Percentiles rank a stretch among this genome's conserved stretches.
Evolutionary conservation across 2,329 filamentous ascomycete species (phyloP).

Genomic region (Scytalidium sp.): DNA sequence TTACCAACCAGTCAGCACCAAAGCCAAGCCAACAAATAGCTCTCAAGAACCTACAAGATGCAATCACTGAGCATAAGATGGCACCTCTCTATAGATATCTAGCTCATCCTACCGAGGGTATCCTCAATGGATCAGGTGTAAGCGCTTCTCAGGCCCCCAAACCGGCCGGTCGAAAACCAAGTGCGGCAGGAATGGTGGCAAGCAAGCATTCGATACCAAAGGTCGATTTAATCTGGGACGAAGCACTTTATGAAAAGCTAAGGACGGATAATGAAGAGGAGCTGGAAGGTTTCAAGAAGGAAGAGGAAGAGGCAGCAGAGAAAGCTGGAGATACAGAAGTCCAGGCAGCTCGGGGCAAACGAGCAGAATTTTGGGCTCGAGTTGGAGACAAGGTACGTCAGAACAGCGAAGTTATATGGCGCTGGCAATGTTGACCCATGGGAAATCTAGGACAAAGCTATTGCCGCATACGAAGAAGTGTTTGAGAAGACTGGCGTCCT

Average conservation of each 20-base stretch:
- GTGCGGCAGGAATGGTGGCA: conserved; percentile 72
- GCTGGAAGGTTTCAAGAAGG: conserved; percentile 73
- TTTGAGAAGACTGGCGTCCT: conserved; percentile 97
- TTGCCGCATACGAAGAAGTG: conserved; percentile 86
- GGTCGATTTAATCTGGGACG: conserved; percentile 83
- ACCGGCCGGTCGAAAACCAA: conserved; percentile 64
- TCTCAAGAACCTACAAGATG: conserved; percentile 74
- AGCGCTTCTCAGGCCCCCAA: conserved; percentile 43
- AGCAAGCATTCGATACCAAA: conserved; percentile 62
- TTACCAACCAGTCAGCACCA: conserved; percentile 75
- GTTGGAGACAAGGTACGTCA: conserved; percentile 85
- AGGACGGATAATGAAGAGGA: conserved; percentile 76
- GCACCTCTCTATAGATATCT: conserved; percentile 83
- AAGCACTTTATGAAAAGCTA: conserved; percentile 76
- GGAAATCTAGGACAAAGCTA: conserved; percentile 75
- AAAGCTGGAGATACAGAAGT: conserved; percentile 96
- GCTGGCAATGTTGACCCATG: conserved; percentile 14
- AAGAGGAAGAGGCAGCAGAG: conserved; percentile 91
- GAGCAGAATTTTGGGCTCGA: conserved; percentile 92
- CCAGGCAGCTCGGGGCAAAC: conserved; percentile 86
- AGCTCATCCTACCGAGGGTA: conserved; percentile 69
- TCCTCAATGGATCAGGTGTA: conserved; percentile 50
- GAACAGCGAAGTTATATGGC: neutral
- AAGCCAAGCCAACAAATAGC: conserved; percentile 65
- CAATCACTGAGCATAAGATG: conserved; percentile 82